Conservation (phyloP, 441 rosid genomes). For the Lepidium campestre region DNA sequence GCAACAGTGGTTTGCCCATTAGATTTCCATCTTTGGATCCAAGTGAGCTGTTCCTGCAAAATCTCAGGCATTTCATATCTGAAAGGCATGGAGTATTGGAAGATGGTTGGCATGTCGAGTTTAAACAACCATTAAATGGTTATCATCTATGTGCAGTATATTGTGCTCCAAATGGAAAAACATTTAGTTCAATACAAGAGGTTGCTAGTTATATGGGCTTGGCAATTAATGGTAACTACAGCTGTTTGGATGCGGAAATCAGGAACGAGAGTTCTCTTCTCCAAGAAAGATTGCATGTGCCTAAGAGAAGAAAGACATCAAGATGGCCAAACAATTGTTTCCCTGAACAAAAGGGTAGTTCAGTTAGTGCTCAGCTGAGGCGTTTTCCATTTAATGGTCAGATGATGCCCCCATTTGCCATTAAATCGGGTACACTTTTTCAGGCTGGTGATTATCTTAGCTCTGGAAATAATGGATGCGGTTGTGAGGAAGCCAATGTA, state of each 20-base stretch:
- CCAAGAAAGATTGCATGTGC: conserved; percentile 47
- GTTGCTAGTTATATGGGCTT: conserved; percentile 87
- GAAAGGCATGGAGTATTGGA: conserved; percentile 78
- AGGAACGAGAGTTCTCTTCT: conserved; percentile 42
- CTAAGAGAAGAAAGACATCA: conserved; percentile 59
- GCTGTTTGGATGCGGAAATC: conserved; percentile 38
- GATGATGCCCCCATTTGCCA: conserved; percentile 29
- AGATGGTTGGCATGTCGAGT: conserved; percentile 82
- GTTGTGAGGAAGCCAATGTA: conserved; percentile 47
- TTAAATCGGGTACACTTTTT: conserved; percentile 28
- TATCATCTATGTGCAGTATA: conserved; percentile 55
- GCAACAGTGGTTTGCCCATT: conserved; percentile 38
- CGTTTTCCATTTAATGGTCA: conserved; percentile 42
- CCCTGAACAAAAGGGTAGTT: conserved; percentile 46
- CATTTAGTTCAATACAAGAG: conserved; percentile 69
- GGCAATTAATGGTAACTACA: conserved; percentile 42
- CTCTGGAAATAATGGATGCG: conserved; percentile 34
- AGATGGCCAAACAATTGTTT: conserved; percentile 47
- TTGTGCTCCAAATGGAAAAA: conserved; percentile 79
- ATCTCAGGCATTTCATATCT: conserved; percentile 69
- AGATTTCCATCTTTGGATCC: conserved; percentile 59
- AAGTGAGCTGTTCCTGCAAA: conserved; percentile 64
- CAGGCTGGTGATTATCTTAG: conserved; percentile 38
- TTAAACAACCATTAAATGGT: conserved; percentile 46
- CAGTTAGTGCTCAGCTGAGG: conserved; percentile 33